Percentiles rank a stretch among this genome's conserved stretches.
Evolutionary conservation across 352 stramenopile genomes (phyloP).

Genomic region (Blastocystis sp.): DNA sequence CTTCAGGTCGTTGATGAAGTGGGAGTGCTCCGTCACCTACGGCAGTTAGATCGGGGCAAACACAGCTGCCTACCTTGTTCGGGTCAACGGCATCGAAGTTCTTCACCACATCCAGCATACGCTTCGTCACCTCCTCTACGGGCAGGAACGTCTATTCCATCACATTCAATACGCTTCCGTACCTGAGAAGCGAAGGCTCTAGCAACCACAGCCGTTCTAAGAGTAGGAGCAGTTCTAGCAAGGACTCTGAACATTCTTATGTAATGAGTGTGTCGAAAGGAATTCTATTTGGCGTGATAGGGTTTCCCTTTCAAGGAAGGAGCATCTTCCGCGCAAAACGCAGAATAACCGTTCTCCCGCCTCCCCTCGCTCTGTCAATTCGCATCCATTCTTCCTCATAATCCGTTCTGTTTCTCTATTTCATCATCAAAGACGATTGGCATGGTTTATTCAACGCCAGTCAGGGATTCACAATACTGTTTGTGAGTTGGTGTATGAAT

Average conservation of each 20-base stretch:
- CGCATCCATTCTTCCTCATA: no score
- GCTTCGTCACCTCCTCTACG: conserved; percentile 87
- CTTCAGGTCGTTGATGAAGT: conserved; percentile 95
- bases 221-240: conserved; percentile 43
- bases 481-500: no score
- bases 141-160: conserved; percentile 79
- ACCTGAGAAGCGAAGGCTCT: conserved; percentile 17
- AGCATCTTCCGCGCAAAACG: no score
- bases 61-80: conserved; percentile 78
- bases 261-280: no score
- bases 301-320: no score
- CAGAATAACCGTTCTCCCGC: no score
- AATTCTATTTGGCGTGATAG: no score
- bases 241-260: conserved; percentile 46
- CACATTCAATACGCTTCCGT: neutral
- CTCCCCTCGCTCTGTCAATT: no score
- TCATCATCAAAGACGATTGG: no score
- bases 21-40: conserved; percentile 80
- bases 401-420: no score
- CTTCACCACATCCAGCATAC: conserved; percentile 94
- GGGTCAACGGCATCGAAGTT: conserved; percentile 98
- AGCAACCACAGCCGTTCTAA: conserved; percentile 6
- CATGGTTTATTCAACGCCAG: no score
- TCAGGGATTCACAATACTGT: no score
- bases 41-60: conserved; percentile 46